phyloP scores from a whole-genome alignment of 208 protist genomes.

The Leishmania braziliensis region DNA sequence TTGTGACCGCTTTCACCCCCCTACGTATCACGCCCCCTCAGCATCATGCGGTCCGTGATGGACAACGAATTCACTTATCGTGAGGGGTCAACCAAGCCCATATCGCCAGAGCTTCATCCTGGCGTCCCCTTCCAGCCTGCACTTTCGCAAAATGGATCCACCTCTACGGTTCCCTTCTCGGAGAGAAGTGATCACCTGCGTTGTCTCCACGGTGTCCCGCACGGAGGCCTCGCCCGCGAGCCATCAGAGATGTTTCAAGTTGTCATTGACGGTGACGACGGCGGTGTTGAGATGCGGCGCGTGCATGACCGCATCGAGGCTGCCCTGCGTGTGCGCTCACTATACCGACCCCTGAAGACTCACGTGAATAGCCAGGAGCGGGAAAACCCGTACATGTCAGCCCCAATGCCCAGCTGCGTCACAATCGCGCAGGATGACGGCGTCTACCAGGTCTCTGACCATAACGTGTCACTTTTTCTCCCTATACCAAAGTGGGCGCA shows the following conservation, averaged over 20 bases:
- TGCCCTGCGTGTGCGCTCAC: conserved; percentile 62
- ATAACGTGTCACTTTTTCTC: conserved; percentile 40
- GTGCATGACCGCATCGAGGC: conserved; percentile 85
- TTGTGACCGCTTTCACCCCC: background rate
- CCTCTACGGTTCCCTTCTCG: background rate
- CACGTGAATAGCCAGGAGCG: conserved; percentile 10
- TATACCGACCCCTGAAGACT: conserved; percentile 40
- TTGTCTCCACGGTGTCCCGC: background rate
- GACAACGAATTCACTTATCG: background rate
- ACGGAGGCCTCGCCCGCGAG: conserved; percentile 11
- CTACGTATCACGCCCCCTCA: background rate
- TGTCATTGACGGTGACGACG: conserved; percentile 90
- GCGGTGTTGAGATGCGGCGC: conserved; percentile 85
- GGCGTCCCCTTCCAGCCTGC: background rate
- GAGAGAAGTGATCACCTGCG: background rate
- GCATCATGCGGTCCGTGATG: background rate
- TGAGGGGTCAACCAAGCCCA: conserved; percentile 4
- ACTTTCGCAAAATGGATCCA: background rate
- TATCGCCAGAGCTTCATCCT: background rate
- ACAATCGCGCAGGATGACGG: conserved; percentile 61
- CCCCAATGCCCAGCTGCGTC: conserved; percentile 34
- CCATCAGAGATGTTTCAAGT: conserved; percentile 84
- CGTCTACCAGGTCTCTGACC: conserved; percentile 70
- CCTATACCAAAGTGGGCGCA: conserved; percentile 54
- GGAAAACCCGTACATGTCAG: conserved; percentile 21